These are phyloP conservation scores for Russula virescens DNA, from an alignment of 768 basidiomycete genomes.

Conservation along the genomic window DNA sequence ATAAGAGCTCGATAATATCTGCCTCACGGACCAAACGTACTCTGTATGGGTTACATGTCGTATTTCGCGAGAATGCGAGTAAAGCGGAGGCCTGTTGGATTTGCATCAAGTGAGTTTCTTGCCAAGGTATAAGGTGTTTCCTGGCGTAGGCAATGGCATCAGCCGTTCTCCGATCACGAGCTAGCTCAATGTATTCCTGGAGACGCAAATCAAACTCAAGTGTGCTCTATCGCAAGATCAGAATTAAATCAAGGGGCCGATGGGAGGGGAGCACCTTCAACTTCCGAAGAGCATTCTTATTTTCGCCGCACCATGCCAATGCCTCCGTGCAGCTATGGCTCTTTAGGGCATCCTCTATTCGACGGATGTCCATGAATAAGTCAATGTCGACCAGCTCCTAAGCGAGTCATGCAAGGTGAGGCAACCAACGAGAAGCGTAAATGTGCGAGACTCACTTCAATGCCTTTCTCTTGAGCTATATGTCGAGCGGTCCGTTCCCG, in stretches of 20 bases:
- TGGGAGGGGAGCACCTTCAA: slow-evolving; percentile 53
- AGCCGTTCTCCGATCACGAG: slow-evolving; percentile 52
- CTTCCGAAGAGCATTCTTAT: slow-evolving; percentile 87
- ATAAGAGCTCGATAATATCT: slow-evolving; percentile 5
- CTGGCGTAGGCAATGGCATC: slow-evolving; percentile 82
- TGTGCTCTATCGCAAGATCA: slow-evolving; percentile 57
- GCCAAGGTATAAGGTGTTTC: slow-evolving; percentile 79
- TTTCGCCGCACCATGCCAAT: slow-evolving; percentile 93
- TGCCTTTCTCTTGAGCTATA: slow-evolving; percentile 68
- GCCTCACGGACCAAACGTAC: not conserved
- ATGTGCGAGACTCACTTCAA: slow-evolving; percentile 53
- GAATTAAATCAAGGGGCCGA: slow-evolving; percentile 11
- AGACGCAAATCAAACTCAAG: slow-evolving; percentile 94
- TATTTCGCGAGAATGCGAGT: slow-evolving; percentile 67
- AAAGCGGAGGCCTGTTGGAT: slow-evolving; percentile 72
- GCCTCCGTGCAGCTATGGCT: slow-evolving; percentile 82
- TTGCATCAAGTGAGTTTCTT: slow-evolving; percentile 71
- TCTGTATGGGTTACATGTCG: slow-evolving; percentile 72
- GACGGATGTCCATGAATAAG: slow-evolving; percentile 80
- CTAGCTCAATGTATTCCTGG: slow-evolving; percentile 94
- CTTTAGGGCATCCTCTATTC: slow-evolving; percentile 77
- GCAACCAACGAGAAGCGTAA: not conserved
- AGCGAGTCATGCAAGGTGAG: slow-evolving; percentile 14
- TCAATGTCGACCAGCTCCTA: slow-evolving; percentile 88
- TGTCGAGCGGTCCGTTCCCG: slow-evolving; percentile 69